Percentiles rank a stretch among this genome's conserved stretches.
Conservation (phyloP, 345 rosid species). For the thale cress (Arabidopsis thaliana) region DNA sequence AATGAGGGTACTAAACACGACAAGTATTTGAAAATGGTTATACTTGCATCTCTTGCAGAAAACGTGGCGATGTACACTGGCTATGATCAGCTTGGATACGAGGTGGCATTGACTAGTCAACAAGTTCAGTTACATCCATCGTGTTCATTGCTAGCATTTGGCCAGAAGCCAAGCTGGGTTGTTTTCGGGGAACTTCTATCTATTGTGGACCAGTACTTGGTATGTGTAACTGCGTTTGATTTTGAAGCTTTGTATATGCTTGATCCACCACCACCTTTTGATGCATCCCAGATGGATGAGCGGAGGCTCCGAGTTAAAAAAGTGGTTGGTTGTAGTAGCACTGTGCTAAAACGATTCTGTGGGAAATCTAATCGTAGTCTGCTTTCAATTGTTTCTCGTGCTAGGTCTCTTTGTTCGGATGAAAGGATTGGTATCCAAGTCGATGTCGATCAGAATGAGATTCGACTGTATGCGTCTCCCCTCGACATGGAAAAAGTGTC, state of each 20-base stretch:
- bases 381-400: constrained; percentile 59
- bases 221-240: constrained; percentile 88
- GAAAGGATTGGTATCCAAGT: constrained; percentile 67
- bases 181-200: constrained; percentile 85
- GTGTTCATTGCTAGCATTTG: constrained; percentile 76
- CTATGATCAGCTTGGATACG: constrained; percentile 80
- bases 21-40: constrained; percentile 58
- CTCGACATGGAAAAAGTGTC: constrained; percentile 59
- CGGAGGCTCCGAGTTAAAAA: constrained; percentile 60
- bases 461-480: constrained; percentile 63
- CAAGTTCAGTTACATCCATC: constrained; percentile 84
- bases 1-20: constrained; percentile 50
- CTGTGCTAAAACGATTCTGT: constrained; percentile 69
- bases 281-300: constrained; percentile 56
- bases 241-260: constrained; percentile 62
- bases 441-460: constrained; percentile 64
- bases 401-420: constrained; percentile 60
- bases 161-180: constrained; percentile 87
- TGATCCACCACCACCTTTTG: constrained; percentile 76
- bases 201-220: constrained; percentile 62
- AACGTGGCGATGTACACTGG: constrained; percentile 92
- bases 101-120: constrained; percentile 80
- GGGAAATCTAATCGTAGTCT: constrained; percentile 67
- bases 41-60: constrained; percentile 79
- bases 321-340: constrained; percentile 66